Percentiles rank a stretch among this genome's conserved stretches.
Conservation (phyloP, 345 rosid genomes). For the Eucalyptus camaldulensis region DNA sequence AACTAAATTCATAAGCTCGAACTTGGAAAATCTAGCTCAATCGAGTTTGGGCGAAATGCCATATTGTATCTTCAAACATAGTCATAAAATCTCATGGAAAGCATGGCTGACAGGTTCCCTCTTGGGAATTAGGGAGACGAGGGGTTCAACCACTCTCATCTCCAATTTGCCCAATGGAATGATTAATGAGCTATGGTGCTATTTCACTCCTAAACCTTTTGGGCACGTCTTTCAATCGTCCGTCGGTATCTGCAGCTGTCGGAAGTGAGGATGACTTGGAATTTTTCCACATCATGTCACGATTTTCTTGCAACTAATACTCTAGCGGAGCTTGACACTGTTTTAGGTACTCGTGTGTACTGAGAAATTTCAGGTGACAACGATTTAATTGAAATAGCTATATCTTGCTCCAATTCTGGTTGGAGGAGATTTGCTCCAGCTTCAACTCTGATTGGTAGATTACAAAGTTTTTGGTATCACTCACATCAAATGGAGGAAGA, state of each 20-base stretch:
- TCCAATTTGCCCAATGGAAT: not conserved
- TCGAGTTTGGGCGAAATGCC: not conserved
- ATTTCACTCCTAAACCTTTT: not conserved
- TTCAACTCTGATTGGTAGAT: not conserved
- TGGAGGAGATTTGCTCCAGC: not conserved
- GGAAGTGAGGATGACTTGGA: not conserved
- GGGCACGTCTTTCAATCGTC: not conserved
- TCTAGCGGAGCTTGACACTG: not conserved
- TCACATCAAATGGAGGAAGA: not conserved
- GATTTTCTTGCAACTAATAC: not conserved
- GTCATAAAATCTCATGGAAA: not conserved
- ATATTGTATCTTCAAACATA: not conserved
- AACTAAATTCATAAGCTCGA: not conserved
- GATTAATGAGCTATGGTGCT: not conserved
- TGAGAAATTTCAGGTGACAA: not conserved
- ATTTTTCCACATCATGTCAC: not conserved
- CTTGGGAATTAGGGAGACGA: not conserved
- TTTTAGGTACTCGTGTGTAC: not conserved
- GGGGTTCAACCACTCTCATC: not conserved
- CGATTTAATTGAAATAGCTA: not conserved
- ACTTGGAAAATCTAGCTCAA: not conserved
- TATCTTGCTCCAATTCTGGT: not conserved
- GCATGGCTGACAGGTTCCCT: not conserved
- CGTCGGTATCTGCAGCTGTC: not conserved
- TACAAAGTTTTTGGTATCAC: not conserved